Base-by-base conservation (phyloP, 1,284 basidiomycete genomes). In the Cryptococcus sp. region DNA sequence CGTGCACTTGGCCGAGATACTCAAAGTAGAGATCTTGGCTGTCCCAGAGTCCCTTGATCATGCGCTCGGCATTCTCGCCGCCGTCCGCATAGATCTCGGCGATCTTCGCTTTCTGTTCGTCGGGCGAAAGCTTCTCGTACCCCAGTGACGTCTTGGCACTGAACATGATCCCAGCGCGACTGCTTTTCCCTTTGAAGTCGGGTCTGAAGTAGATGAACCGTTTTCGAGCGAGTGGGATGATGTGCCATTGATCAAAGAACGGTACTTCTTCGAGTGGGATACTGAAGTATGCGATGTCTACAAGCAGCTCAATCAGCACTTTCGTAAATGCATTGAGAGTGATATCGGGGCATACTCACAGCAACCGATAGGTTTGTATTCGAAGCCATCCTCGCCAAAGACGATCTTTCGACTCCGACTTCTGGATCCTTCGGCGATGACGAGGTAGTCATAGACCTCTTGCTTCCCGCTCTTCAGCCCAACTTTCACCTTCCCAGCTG, bases 11-110 rank as follows among this genome's bases (percentile, higher is more conserved):
- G 41, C 59, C 57, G 3, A 64, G 44, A 27, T 62, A 54, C 25
- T 72, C 63, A 42, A 70, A 54, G 50, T 70, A 72, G 4, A 70
- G 54, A 52, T 72, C 70, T 7, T 47, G 40, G n/a, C 53, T 53
- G n/a, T 52, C 47, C n/a, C 61, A 52, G 23, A 70, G 23, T 13
- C 55, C 54, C 23, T 54, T 31, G 10, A 63, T 47, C 35, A 62
- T 25, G 48, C 61, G 56, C 4, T 60, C 62, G 17, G 23, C 52
- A 23, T 53, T 41, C 39, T 45, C 23, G 2, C 58, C 58, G 7
- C 23, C 58, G 25, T 44, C 53, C 3, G 15, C 27, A 27, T 53
- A 60, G 11, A 56, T 23, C 5, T 47, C 38, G 23, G 41, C 44
- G 39, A 59, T 41, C 5, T 23, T 15, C 25, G 47, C 52, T 39